phyloP scores from a whole-genome alignment of 2,329 filamentous ascomycete species.

The Ophiognomonia clavigignenti-juglandacearum region DNA sequence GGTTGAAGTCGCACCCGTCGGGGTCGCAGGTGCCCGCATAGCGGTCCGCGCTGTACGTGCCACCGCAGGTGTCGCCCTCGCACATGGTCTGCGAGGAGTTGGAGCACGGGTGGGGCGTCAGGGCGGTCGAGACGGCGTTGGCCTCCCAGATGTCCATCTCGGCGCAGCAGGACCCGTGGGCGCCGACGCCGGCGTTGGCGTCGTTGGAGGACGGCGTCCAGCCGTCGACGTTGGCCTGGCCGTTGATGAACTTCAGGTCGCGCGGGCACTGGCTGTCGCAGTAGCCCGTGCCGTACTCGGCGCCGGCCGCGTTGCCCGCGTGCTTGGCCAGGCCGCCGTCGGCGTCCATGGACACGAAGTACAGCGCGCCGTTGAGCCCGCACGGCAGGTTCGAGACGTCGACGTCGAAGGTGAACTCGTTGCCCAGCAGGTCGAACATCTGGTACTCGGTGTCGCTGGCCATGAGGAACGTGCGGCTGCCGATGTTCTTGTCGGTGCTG shows the following conservation, averaged over 20 bases:
- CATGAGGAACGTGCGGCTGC: conserved; percentile 61
- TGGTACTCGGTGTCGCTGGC: conserved; percentile 57
- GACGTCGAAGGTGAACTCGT: conserved; percentile 70
- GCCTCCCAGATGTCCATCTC: conserved; percentile 49
- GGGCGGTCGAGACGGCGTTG: conserved; percentile 17
- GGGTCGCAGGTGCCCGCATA: conserved; percentile 58
- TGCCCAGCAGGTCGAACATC: conserved; percentile 59
- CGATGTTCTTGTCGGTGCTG: conserved; percentile 38
- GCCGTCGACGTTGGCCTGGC: conserved; percentile 41
- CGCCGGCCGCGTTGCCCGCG: conserved; percentile 45
- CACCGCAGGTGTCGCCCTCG: conserved; percentile 40
- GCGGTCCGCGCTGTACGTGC: conserved; percentile 42
- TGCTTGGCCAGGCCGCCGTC: conserved; percentile 51
- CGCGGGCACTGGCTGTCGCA: conserved; percentile 51
- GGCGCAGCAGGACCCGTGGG: conserved; percentile 43
- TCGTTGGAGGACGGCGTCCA: conserved; percentile 43
- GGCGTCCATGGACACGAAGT: conserved; percentile 58
- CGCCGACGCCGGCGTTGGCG: conserved; percentile 39
- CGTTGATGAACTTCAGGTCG: conserved; percentile 54
- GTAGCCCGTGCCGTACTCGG: conserved; percentile 58
- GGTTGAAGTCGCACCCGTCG: conserved; percentile 63
- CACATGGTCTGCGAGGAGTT: conserved; percentile 43
- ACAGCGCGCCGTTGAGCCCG: conserved; percentile 67
- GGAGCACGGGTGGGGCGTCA: conserved; percentile 57
- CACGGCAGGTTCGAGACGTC: conserved; percentile 65